These are phyloP conservation scores for Xylaria sp. DNA, from an alignment of 2,329 filamentous ascomycete genomes.

Conservation along the genomic window DNA sequence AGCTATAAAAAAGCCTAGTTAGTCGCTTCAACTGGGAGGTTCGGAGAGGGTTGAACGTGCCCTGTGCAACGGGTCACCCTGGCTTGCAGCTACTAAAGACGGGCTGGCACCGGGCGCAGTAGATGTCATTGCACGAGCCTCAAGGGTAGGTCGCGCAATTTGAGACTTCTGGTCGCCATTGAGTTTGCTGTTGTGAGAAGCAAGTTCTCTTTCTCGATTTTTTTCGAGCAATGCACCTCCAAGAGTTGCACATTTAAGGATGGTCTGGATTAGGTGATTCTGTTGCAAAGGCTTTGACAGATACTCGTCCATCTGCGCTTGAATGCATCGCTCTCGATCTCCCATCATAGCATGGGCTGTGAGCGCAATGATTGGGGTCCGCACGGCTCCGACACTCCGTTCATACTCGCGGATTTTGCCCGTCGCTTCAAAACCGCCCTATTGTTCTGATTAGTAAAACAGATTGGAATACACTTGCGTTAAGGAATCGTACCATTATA, in stretches of 20 bases:
- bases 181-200: constrained; percentile 61
- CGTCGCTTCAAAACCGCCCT: constrained; percentile 97
- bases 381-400: constrained; percentile 78
- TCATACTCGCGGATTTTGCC: constrained; percentile 97
- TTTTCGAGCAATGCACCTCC: constrained; percentile 85
- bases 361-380: constrained; percentile 94
- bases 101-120: constrained; percentile 72
- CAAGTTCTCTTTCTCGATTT: constrained; percentile 71
- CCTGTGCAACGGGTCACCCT: constrained; percentile 67
- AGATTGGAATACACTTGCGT: not conserved
- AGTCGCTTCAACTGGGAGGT: constrained; percentile 48
- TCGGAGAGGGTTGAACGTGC: constrained; percentile 62
- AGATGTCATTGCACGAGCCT: constrained; percentile 76
- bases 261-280: constrained; percentile 97
- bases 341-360: constrained; percentile 99
- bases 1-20: constrained; percentile 47
- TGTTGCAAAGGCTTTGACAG: constrained; percentile 96
- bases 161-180: constrained; percentile 53
- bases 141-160: constrained; percentile 46
- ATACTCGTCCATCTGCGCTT: constrained; percentile 99
- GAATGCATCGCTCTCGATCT: constrained; percentile 96
- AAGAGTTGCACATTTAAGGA: constrained; percentile 94
- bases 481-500: constrained; percentile 79
- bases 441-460: constrained; percentile 32
- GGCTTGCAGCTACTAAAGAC: constrained; percentile 67